Percentiles rank a stretch among this genome's conserved stretches.
Evolutionary conservation across 2,329 filamentous ascomycete genomes (phyloP).

Genomic region (Boeremia lycopersici): DNA sequence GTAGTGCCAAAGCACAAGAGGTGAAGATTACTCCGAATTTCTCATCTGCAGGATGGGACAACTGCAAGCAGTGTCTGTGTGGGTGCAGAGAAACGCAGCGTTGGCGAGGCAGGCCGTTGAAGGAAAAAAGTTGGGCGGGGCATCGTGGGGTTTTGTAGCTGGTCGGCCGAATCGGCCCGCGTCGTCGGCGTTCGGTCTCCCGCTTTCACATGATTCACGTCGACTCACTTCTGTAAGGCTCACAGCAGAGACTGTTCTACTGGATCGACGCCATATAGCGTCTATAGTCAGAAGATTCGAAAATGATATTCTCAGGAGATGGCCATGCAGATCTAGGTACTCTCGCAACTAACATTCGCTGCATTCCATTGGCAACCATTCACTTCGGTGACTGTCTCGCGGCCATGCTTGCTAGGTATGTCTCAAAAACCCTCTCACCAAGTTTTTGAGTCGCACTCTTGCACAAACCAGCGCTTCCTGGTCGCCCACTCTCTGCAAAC

Average conservation of each 20-base stretch:
- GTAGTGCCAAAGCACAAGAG: constrained; percentile 56
- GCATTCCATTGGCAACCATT: too few relatives aligned
- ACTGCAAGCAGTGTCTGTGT: constrained; percentile 59
- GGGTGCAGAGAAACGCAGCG: constrained; percentile 97
- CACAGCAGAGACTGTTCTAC: not conserved
- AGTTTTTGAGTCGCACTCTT: too few relatives aligned
- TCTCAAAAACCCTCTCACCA: too few relatives aligned
- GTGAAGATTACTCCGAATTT: constrained; percentile 99
- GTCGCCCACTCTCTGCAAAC: too few relatives aligned
- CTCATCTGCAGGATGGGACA: constrained; percentile 75
- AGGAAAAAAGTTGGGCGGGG: constrained; percentile 49
- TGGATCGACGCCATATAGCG: too few relatives aligned
- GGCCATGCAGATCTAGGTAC: too few relatives aligned
- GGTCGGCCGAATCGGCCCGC: constrained; percentile 6
- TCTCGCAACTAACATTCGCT: too few relatives aligned
- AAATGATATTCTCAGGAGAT: too few relatives aligned
- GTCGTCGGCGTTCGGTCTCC: not conserved
- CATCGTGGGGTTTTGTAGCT: constrained; percentile 44
- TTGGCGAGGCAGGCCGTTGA: constrained; percentile 84
- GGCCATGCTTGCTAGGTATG: too few relatives aligned
- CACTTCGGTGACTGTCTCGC: too few relatives aligned
- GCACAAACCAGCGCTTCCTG: too few relatives aligned
- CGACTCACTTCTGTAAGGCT: not conserved
- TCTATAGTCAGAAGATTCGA: too few relatives aligned
- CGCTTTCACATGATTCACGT: not conserved